Evolutionary conservation across 176 grass and related monocot genomes (phyloP), one percentile per base, ranked within the genome.

Genomic region (Carex littledalei): DNA sequence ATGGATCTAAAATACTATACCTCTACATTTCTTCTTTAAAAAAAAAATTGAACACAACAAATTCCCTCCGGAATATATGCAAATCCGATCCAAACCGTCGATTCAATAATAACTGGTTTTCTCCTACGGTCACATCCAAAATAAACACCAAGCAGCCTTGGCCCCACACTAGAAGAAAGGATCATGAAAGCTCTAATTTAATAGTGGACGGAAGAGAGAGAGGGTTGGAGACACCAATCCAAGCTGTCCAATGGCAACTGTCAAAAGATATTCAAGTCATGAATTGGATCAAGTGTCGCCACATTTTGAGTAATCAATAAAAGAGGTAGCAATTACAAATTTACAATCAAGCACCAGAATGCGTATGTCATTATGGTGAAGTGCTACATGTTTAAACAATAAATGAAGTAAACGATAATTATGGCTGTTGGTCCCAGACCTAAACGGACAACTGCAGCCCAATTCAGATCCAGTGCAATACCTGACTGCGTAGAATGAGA

Each of bases 211-310:
- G 54, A 9, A 26, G 54, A 35, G 4, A 35, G 12, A 17, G 26
- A 5, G 8, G 52, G 59, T 59, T 59, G 22, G 49, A 50, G 9
- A 71, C 68, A 68, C 62, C 26, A 65, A 9, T 22, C 61, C 3
- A 72, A 52, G 10, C 45, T 75, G 71, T 50, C 72, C n/a, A 76
- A 76, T 76, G 72, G 60, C 59, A 82, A 82, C 58, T 67, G 80
- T 5, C 37, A 21, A 61, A 82, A 82, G 59, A 65, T 82, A 11
- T 82, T 67, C n/a, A 41, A 21, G 34, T 47, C 17, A 39, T 63
- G 37, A 64, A 8, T 8, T 65, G 60, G 34, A 60, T 82, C 37
- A 82, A 45, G 80, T 39, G 80, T 82, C 58, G 14, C 80, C 18
- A 41, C 59, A 66, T 45, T 82, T 69, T 39, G 34, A 16, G 66